phyloP scores from a whole-genome alignment of 768 basidiomycete genomes.

The Boletus rubescentipes region DNA sequence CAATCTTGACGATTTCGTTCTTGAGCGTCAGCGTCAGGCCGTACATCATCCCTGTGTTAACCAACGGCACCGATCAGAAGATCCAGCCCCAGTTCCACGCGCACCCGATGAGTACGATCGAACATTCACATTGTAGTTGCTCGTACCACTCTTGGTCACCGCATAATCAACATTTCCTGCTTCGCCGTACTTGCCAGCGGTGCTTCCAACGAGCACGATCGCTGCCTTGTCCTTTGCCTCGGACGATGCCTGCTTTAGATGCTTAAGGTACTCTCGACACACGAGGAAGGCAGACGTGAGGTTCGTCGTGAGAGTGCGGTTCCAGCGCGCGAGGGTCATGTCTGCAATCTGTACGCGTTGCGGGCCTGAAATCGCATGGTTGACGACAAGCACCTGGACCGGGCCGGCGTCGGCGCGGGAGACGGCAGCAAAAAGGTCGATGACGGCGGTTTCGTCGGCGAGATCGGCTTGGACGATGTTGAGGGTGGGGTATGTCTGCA shows the following conservation, averaged over 20 bases:
- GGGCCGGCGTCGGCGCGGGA: slow-evolving; percentile 35
- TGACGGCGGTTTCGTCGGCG: slow-evolving; percentile 49
- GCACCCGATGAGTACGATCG: neutral
- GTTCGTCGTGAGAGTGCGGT: slow-evolving; percentile 55
- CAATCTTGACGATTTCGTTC: slow-evolving; percentile 76
- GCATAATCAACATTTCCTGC: slow-evolving; percentile 64
- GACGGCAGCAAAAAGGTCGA: slow-evolving; percentile 42
- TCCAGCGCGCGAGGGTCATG: slow-evolving; percentile 65
- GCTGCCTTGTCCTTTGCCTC: slow-evolving; percentile 50
- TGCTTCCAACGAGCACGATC: slow-evolving; percentile 65
- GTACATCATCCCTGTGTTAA: slow-evolving; percentile 52
- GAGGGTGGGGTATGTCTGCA: slow-evolving; percentile 33
- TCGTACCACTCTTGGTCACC: slow-evolving; percentile 59
- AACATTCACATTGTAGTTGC: neutral
- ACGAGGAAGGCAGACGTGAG: slow-evolving; percentile 66
- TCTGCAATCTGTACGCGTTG: slow-evolving; percentile 14
- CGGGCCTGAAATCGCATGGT: slow-evolving; percentile 51
- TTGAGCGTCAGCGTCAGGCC: slow-evolving; percentile 65
- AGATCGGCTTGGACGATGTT: slow-evolving; percentile 54
- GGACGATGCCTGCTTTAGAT: slow-evolving; percentile 38
- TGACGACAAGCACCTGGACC: slow-evolving; percentile 59
- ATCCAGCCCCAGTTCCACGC: no score
- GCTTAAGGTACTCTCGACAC: slow-evolving; percentile 53
- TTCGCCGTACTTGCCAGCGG: slow-evolving; percentile 70
- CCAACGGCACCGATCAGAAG: no score